Conservation (phyloP, 257 asterid species). For the Jacaranda mimosifolia region DNA sequence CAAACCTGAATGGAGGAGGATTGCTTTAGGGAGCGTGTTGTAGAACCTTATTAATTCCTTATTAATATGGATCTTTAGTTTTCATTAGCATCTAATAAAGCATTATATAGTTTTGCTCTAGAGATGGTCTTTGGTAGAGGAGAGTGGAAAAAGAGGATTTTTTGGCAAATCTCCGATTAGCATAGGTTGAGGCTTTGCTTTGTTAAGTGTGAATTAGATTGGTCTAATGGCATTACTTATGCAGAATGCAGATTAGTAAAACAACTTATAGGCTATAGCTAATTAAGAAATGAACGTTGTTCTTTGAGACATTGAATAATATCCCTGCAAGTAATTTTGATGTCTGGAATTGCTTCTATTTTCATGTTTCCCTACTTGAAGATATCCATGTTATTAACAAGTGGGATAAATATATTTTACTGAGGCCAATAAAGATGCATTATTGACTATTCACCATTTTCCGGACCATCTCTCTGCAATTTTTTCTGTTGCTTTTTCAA, state of each 20-base stretch:
- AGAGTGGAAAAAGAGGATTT: neutral
- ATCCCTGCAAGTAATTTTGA: neutral
- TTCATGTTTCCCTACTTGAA: neutral
- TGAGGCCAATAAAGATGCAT: neutral
- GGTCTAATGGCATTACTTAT: neutral
- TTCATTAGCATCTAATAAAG: conserved; percentile 13
- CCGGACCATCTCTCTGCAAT: neutral
- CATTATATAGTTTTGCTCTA: neutral
- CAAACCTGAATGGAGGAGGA: conserved; percentile 14
- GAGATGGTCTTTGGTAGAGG: conserved; percentile 9
- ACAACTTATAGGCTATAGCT: neutral
- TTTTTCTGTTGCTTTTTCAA: neutral
- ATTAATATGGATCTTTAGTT: conserved; percentile 22
- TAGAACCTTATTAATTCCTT: conserved; percentile 30
- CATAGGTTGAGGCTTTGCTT: conserved; percentile 18
- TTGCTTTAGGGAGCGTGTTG: neutral
- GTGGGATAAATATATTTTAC: neutral
- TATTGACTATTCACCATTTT: neutral
- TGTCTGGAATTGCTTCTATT: neutral
- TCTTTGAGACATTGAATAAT: neutral
- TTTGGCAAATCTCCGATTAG: neutral
- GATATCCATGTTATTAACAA: neutral
- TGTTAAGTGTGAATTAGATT: neutral
- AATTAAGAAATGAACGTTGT: neutral
- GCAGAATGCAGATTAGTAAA: conserved; percentile 10